Percentiles rank a stretch among this genome's conserved stretches.
Evolutionary conservation across 2,329 filamentous ascomycete species (phyloP).

Genomic region (Eutypella sp.): DNA sequence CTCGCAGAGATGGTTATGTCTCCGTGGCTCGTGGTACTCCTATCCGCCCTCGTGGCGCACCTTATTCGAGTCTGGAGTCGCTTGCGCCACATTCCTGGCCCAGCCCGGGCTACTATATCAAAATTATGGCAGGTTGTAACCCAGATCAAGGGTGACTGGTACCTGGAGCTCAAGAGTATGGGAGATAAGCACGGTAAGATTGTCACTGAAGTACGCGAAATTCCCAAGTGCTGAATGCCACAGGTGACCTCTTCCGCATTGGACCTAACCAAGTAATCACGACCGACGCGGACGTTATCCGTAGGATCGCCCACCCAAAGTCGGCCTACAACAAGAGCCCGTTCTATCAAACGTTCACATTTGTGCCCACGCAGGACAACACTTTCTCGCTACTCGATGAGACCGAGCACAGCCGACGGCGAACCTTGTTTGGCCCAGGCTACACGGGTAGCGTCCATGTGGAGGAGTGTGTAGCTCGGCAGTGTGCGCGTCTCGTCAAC

Average conservation of each 20-base stretch:
- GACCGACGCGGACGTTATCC: slow-evolving; percentile 13
- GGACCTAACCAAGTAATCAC: slow-evolving; percentile 18
- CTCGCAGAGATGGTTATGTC: too few relatives aligned
- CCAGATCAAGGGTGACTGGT: slow-evolving; percentile 11
- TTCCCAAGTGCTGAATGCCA: neutral
- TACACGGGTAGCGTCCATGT: slow-evolving; percentile 7
- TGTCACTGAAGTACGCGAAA: neutral
- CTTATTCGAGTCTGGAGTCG: too few relatives aligned
- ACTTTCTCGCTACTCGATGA: slow-evolving; percentile 14
- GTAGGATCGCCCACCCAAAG: slow-evolving; percentile 12
- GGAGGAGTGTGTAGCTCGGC: slow-evolving; percentile 10
- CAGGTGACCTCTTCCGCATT: slow-evolving; percentile 15
- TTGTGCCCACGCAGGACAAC: slow-evolving; percentile 12
- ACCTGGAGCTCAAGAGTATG: slow-evolving; percentile 10
- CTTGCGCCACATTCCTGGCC: slow-evolving; percentile 14
- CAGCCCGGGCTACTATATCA: slow-evolving; percentile 10
- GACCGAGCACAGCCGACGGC: slow-evolving; percentile 9
- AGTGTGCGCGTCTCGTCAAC: slow-evolving; percentile 23
- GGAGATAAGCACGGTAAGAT: slow-evolving; percentile 13
- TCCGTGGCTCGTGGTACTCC: too few relatives aligned
- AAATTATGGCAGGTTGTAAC: slow-evolving; percentile 13
- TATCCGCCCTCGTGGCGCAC: too few relatives aligned
- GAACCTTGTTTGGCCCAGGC: slow-evolving; percentile 12
- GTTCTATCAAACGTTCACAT: slow-evolving; percentile 15
- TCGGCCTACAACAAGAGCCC: slow-evolving; percentile 8